phyloP scores from a whole-genome alignment of 768 basidiomycete genomes.

The Pisolithus orientalis region DNA sequence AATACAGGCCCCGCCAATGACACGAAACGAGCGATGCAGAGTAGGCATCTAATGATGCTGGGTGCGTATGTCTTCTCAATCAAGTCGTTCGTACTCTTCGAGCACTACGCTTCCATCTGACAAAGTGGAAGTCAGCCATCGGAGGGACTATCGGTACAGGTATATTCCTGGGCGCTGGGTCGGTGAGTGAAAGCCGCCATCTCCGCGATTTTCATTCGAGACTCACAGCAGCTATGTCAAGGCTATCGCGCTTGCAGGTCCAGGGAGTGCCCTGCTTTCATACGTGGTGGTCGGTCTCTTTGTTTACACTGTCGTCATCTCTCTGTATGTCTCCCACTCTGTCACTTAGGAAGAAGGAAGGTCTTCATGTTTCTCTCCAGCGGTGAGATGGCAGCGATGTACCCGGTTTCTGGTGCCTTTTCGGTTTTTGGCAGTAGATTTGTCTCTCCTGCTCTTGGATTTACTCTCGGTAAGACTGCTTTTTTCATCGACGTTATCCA shows the following conservation, averaged over 20 bases:
- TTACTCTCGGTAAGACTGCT: slow-evolving; percentile 39
- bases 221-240: slow-evolving; percentile 8
- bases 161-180: slow-evolving; percentile 55
- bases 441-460: slow-evolving; percentile 54
- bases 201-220: background rate
- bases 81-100: background rate
- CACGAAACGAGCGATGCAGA: slow-evolving; percentile 35
- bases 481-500: background rate
- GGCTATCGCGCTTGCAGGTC: slow-evolving; percentile 53
- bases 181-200: slow-evolving; percentile 26
- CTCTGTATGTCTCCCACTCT: slow-evolving; percentile 32
- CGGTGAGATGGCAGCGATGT: slow-evolving; percentile 64
- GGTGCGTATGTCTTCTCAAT: slow-evolving; percentile 18
- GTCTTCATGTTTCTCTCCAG: slow-evolving; percentile 19
- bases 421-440: slow-evolving; percentile 53
- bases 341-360: background rate
- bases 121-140: slow-evolving; percentile 31
- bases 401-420: slow-evolving; percentile 56
- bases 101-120: background rate
- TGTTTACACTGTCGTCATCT: slow-evolving; percentile 55
- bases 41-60: slow-evolving; percentile 39
- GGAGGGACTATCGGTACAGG: slow-evolving; percentile 57
- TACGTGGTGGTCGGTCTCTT: slow-evolving; percentile 55
- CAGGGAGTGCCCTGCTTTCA: slow-evolving; percentile 55
- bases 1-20: slow-evolving; percentile 12